Percentiles rank a stretch among this genome's conserved stretches.
phyloP scores from a whole-genome alignment of 2,329 filamentous ascomycete species.

The Sporothrix luriei region DNA sequence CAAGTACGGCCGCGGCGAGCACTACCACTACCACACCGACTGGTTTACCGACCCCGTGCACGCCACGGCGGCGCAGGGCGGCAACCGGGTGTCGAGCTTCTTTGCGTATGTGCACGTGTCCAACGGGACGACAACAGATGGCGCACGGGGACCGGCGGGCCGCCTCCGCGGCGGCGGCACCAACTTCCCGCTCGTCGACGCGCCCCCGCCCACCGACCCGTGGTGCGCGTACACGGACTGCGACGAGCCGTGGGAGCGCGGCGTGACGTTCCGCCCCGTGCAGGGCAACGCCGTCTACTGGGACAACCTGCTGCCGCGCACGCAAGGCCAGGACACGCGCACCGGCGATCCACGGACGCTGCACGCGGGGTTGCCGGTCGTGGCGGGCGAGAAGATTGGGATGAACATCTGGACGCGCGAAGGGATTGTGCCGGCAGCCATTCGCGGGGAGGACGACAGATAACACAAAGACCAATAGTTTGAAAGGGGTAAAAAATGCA shows the following conservation, averaged over 20 bases:
- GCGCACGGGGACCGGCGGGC: no score
- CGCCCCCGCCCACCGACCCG: conserved; percentile 40
- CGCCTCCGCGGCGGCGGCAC: conserved; percentile 50
- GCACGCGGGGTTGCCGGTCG: conserved; percentile 53
- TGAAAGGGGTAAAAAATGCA: neutral
- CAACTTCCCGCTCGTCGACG: conserved; percentile 51
- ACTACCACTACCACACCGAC: conserved; percentile 55
- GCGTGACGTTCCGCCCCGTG: conserved; percentile 53
- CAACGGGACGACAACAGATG: neutral
- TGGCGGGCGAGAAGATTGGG: conserved; percentile 52
- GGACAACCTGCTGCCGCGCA: conserved; percentile 49
- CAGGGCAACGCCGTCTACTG: conserved; percentile 55
- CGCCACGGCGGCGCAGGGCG: conserved; percentile 46
- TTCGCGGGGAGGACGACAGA: conserved; percentile 38
- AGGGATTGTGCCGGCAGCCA: conserved; percentile 44
- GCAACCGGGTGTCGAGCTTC: conserved; percentile 52
- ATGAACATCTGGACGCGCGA: conserved; percentile 58
- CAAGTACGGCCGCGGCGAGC: conserved; percentile 50
- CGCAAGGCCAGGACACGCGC: conserved; percentile 40
- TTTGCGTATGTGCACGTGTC: conserved; percentile 51
- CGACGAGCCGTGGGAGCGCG: conserved; percentile 51
- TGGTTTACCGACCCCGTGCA: conserved; percentile 51
- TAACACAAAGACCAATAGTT: neutral
- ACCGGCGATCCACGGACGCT: conserved; percentile 49
- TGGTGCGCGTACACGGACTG: conserved; percentile 54